Evolutionary conservation across 2,329 filamentous ascomycete genomes (phyloP), one percentile per base, ranked within the genome.

Genomic region (Chaetomium sp.): DNA sequence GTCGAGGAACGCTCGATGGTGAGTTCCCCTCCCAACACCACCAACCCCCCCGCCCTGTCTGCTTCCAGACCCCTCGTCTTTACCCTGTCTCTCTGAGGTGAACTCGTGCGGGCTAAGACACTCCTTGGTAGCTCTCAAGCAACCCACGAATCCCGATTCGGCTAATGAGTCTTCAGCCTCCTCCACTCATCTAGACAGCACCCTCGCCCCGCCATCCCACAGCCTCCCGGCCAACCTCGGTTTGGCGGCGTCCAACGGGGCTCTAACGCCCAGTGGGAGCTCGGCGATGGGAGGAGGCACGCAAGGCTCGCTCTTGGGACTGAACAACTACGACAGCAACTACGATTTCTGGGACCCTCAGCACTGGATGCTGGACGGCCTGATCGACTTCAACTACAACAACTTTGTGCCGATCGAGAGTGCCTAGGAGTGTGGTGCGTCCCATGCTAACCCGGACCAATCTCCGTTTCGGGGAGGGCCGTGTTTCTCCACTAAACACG

Each of bases 331-430:
- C 68, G 83, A 85, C 69, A 85, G 90, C 62, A 85, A 86, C 71
- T 93, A 93, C 75, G 91, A 96, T 75, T 92, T 96, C 67, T 97
- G 96, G 73, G 93, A 97, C 77, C 92, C 93, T 0, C 83, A 97
- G 72, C 92, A 94, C 75, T 97, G 93, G 93, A 92, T 96, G 82
- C 81, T 97, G 66, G 93, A 97, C 75, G 91, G 91, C 16, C 82
- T 94, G 38, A 82, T 95, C 66, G 90, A 93, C 74, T 90, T 94
- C 74, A 91, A 91, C 68, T 93, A 89, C 73, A 83, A 89, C 74
- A 83, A 82, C 12, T 89, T 85, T 71, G 81, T 83, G 45, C 80
- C 82, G 1, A 75, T 87, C 45, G 85, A 89, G 66, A 81, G 83
- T 67, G 78, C 82, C 67, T 85, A 79, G 65, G 35, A n/a, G n/a